Evolutionary conservation across 169 alveolate genomes (phyloP), one percentile per base, ranked within the genome.

Genomic region (Plasmodium inui): DNA sequence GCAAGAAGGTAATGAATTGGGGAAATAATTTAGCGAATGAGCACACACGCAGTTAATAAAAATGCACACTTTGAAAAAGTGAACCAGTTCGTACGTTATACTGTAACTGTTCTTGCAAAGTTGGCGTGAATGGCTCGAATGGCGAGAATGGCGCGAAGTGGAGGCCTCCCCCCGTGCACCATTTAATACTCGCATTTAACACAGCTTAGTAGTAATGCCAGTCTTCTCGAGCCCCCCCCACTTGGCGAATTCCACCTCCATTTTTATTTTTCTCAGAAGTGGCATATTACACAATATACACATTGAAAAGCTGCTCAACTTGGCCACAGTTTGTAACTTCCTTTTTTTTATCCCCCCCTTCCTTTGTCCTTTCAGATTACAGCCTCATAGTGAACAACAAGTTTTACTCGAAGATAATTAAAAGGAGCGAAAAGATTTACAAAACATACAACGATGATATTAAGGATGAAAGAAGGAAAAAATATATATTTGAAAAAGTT

Each of bases 401-500:
- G 74, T 89, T 89, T 89, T 89, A 89, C 37, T 32, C 53, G 37
- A 89, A 61, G 34, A 89, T 89, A 61, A 89, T 89, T 55, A 89
- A 67, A 89, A 89, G 82, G 89, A 89, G 94, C 41, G 94, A 89
- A 37, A 22, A 39, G 1, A 89, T 89, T 12, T 79, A 67, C 41
- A 89, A 79, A 32, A 30, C 71, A 7, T 89, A 89, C 72, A 67
- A 79, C 71, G 89, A 89, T 17, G 22, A 12, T 10, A 6, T 89
- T 44, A 89, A 30, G 41, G 89, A 89, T 3, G 94, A 89, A 89
- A 80, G 44, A 46, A 44, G 12, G 72, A 89, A 89, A 22, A 89
- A 89, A 61, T 4, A 2, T 39, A 44, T 67, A 22, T 79, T 89
- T 57, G 89, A 89, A 89, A 89, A 67, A 14, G 79, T 61, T 57